Evolutionary conservation across 345 rosid species (phyloP), one percentile per base, ranked within the genome.

Genomic region (Combretum micranthum): DNA sequence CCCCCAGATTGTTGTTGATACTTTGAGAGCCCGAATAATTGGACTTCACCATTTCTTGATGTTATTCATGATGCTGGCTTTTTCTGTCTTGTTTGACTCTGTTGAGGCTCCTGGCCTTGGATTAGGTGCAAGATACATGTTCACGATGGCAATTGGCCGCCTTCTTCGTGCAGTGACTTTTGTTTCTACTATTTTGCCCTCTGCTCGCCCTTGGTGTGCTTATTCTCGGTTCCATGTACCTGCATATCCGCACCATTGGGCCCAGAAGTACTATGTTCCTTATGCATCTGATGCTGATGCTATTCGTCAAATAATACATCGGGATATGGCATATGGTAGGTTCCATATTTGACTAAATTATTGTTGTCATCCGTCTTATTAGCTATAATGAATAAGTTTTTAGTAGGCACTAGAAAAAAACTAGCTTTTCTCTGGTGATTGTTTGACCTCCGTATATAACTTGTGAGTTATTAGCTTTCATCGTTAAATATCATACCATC

Each of bases 161-260:
- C 84, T 92, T 66, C 88, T 92, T 65, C 85, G 96, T 59, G 86
- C 98, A 48, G 73, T 92, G 68, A 81, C 87, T 55, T 92, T 92
- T 61, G 75, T 73, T 19, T 86, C 98, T 13, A 92, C 98, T 17
- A 86, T 88, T 71, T 75, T 92, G 50, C 98, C 96, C 58, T 92
- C 98, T 64, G 82, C 95, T 42, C 75, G 96, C 50, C 95, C 98
- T 39, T 88, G 98, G 98, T 92, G 98, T 59, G 95, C 93, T 65
- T 64, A 77, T 37, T 50, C 82, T 16, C 86, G 98, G 52, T 92
- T 76, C 69, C 62, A 47, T 20, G 78, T 84, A 12, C 96, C 96
- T 16, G 57, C 81, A 45, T 71, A 92, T 51, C 98, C 95, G 65
- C 96, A 92, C 77, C 64, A 5, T 9, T 92, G 96, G 98, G 87